phyloP scores from a whole-genome alignment of 2,329 filamentous ascomycete species.

The Dissoconium aciculare region DNA sequence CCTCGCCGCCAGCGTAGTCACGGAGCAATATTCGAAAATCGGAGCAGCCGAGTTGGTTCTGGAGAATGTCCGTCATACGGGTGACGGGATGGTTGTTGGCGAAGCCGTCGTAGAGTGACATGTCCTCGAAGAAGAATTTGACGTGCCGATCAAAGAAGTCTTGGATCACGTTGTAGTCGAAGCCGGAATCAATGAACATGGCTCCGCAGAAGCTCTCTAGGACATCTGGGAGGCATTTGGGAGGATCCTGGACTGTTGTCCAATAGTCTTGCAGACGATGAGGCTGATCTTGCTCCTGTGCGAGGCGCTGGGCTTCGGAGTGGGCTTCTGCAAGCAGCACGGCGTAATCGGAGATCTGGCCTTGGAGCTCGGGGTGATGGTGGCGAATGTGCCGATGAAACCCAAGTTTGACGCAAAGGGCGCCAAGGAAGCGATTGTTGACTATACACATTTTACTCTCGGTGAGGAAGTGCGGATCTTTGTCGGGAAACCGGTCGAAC shows the following conservation, averaged over 20 bases:
- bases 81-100: conserved; percentile 72
- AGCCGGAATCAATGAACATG: conserved; percentile 77
- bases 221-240: conserved; percentile 71
- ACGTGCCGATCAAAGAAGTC: conserved; percentile 65
- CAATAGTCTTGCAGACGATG: conserved; percentile 46
- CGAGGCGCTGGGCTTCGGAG: conserved; percentile 32
- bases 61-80: conserved; percentile 49
- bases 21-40: conserved; percentile 42
- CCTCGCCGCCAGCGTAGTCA: conserved; percentile 28
- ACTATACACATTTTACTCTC: conserved; percentile 99
- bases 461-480: conserved; percentile 90
- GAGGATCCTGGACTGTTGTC: conserved; percentile 47
- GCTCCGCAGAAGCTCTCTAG: conserved; percentile 82
- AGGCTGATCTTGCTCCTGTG: neutral
- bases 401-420: conserved; percentile 60
- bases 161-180: conserved; percentile 58
- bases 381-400: conserved; percentile 59
- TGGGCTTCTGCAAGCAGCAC: conserved; percentile 42
- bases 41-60: conserved; percentile 49
- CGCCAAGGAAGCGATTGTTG: conserved; percentile 84
- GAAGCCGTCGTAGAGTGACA: conserved; percentile 74
- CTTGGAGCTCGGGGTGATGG: conserved; percentile 35
- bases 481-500: conserved; percentile 58
- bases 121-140: conserved; percentile 66
- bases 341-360: conserved; percentile 40